Conservation (phyloP, 176 grass and related monocot genomes). For the Aegilops tauschii region DNA sequence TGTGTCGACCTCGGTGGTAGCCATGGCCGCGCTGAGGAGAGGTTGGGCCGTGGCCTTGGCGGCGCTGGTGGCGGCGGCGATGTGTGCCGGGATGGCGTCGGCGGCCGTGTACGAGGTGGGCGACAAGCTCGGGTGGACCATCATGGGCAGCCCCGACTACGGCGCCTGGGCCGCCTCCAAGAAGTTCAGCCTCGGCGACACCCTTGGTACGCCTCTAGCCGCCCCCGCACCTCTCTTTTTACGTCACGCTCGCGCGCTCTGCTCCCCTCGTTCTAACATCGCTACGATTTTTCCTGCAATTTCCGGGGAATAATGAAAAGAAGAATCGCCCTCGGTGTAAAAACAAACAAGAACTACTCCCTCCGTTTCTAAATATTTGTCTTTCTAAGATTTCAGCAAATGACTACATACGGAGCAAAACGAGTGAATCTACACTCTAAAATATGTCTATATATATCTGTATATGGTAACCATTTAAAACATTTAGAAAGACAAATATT, state of each 20-base stretch:
- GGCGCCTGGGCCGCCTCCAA: slow-evolving; percentile 36
- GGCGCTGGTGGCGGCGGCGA: not conserved
- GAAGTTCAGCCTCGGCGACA: slow-evolving; percentile 17
- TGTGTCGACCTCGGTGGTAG: not conserved
- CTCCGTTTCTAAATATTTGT: too few relatives aligned
- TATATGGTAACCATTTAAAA: too few relatives aligned
- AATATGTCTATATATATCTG: too few relatives aligned
- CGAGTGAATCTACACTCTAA: too few relatives aligned
- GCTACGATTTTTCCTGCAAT: not conserved
- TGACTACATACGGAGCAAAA: too few relatives aligned
- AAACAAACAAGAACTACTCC: not conserved
- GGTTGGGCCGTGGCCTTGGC: not conserved
- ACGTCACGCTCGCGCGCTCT: too few relatives aligned
- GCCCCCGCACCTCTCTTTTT: not conserved
- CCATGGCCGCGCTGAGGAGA: slow-evolving; percentile 26
- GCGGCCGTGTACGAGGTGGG: slow-evolving; percentile 63
- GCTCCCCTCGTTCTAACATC: not conserved
- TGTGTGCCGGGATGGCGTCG: slow-evolving; percentile 32
- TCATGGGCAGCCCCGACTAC: slow-evolving; percentile 56
- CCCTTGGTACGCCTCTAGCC: slow-evolving; percentile 7
- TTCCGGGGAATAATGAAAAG: too few relatives aligned
- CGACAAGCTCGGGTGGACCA: slow-evolving; percentile 56
- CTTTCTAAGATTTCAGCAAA: too few relatives aligned
- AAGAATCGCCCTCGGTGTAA: not conserved
- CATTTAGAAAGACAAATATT: too few relatives aligned